Base-by-base conservation (phyloP, 106 monocot genomes). In the Alisma plantagoaquatica region DNA sequence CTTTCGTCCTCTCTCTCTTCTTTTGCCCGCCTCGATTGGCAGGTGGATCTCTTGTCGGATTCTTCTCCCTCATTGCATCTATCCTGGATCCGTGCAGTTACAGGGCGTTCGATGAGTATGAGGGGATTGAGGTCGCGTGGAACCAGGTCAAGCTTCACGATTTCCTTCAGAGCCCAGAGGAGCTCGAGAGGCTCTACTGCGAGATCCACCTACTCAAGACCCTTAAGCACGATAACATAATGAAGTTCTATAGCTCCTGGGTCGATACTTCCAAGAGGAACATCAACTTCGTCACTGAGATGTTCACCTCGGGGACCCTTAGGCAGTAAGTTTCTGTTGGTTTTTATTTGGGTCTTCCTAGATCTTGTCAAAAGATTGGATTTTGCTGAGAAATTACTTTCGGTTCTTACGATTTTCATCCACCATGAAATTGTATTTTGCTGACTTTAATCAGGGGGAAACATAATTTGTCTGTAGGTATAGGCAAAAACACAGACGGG, bases 51-150 rank as follows among this genome's bases (percentile, higher is more conserved):
- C 30, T 10, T 31, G 56, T 23, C 24, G 2, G 56, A 56, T 10
- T 35, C 18, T 59, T 50, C 46, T 45, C 32, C 11, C 27, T 14
- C 4, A 31, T 33, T 26, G 41, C 21, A 27, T 43, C 2, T 35
- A 43, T 23, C 42, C 12, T 28, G 6, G 10, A 23, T 43, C 54
- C 20, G 10, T 41, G 14, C 88, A 96, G 96, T 20, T 98, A 82
- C 47, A 78, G 77, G 56, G 61, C 89, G 84, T 63, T 67, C 82
- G 29, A 81, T 38, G 38, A 89, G 81, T 80, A 84, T 30, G 78
- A 88, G 69, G 94, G 94, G 66, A 96, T 88, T 20, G 94, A 96
- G 68, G 84, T 96, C 1, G 94, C 94, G 10, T 96, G 94, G 94
- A 96, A 96, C 54, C 94, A 96, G 58, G 94, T 96, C 61, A 80